These are phyloP conservation scores for Talaromyces albobiverticillius DNA, from an alignment of 2,329 filamentous ascomycete genomes.

Conservation along the genomic window DNA sequence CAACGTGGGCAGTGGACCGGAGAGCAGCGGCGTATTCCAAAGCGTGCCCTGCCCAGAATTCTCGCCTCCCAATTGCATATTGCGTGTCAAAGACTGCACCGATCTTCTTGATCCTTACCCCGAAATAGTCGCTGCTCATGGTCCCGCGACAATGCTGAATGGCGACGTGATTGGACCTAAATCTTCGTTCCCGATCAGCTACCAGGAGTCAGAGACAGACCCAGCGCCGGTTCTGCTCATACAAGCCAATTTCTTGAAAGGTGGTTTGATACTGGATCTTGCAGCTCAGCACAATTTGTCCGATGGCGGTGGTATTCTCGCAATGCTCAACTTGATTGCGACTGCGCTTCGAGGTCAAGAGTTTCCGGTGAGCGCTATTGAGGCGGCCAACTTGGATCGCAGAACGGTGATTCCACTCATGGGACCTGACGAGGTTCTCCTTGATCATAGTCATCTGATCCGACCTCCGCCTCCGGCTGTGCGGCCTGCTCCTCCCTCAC, in stretches of 20 bases:
- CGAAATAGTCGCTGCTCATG: conserved; percentile 1
- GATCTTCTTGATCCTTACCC: neutral
- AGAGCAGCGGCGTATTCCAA: neutral
- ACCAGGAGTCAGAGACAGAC: conserved; percentile 1
- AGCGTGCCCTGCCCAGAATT: neutral
- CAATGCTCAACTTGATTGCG: conserved; percentile 1
- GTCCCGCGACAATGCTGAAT: conserved; percentile 5
- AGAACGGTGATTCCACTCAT: conserved; percentile 26
- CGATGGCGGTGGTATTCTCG: conserved; percentile 14
- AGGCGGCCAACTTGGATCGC: conserved; percentile 25
- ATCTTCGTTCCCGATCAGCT: neutral
- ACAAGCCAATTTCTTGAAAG: conserved; percentile 7
- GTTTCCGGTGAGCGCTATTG: conserved; percentile 1
- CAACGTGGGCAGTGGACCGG: conserved; percentile 13
- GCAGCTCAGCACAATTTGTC: conserved; percentile 16
- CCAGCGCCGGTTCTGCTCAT: conserved; percentile 1
- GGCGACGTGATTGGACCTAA: neutral
- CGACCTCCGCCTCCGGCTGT: conserved; percentile 22
- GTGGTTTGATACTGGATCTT: conserved; percentile 4
- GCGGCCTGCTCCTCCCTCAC: conserved; percentile 21
- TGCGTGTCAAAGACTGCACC: conserved; percentile 6
- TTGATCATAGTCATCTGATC: conserved; percentile 30
- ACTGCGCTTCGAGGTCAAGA: conserved; percentile 6
- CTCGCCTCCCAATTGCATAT: conserved; percentile 13
- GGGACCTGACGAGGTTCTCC: conserved; percentile 24